phyloP scores from a whole-genome alignment of 805 yeast genomes.

The Spathaspora sp. region DNA sequence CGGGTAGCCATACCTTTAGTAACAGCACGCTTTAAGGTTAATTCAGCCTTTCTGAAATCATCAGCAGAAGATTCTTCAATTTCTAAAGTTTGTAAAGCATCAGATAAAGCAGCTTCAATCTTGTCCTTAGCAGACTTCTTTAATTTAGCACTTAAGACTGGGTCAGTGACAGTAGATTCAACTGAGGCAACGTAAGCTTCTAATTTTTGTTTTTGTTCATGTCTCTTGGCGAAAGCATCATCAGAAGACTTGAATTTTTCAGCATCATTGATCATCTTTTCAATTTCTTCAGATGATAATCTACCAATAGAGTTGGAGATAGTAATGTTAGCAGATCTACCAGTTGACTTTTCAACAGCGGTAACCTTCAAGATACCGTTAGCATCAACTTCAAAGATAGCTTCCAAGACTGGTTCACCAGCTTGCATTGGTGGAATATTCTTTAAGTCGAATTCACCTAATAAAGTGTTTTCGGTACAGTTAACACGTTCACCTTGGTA shows the following conservation, averaged over 20 bases:
- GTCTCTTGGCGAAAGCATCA: slow-evolving; percentile 98
- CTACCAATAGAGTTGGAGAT: slow-evolving; percentile 49
- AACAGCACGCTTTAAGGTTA: slow-evolving; percentile 97
- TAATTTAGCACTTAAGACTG: slow-evolving; percentile 94
- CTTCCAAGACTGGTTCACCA: slow-evolving; percentile 49
- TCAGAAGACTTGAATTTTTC: slow-evolving; percentile 88
- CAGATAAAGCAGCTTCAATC: slow-evolving; percentile 97
- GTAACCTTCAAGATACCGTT: slow-evolving; percentile 50
- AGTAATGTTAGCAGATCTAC: slow-evolving; percentile 48
- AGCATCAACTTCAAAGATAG: slow-evolving; percentile 49
- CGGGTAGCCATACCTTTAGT: slow-evolving; percentile 99
- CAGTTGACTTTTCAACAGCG: slow-evolving; percentile 47
- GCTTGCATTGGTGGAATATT: slow-evolving; percentile 50
- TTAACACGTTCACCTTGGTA: slow-evolving; percentile 52
- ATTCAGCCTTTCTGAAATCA: slow-evolving; percentile 98
- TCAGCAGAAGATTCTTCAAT: slow-evolving; percentile 95
- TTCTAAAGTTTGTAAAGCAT: slow-evolving; percentile 96
- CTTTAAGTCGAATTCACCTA: slow-evolving; percentile 50
- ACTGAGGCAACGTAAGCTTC: slow-evolving; percentile 97
- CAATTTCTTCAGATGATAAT: slow-evolving; percentile 47
- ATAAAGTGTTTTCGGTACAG: slow-evolving; percentile 48
- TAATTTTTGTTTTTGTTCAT: slow-evolving; percentile 98
- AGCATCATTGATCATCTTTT: slow-evolving; percentile 47
- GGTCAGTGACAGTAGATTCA: slow-evolving; percentile 96
- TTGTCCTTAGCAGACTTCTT: slow-evolving; percentile 96